Percentiles rank a stretch among this genome's conserved stretches.
phyloP scores from a whole-genome alignment of 306 rosid genomes.

The Medicago arabica region DNA sequence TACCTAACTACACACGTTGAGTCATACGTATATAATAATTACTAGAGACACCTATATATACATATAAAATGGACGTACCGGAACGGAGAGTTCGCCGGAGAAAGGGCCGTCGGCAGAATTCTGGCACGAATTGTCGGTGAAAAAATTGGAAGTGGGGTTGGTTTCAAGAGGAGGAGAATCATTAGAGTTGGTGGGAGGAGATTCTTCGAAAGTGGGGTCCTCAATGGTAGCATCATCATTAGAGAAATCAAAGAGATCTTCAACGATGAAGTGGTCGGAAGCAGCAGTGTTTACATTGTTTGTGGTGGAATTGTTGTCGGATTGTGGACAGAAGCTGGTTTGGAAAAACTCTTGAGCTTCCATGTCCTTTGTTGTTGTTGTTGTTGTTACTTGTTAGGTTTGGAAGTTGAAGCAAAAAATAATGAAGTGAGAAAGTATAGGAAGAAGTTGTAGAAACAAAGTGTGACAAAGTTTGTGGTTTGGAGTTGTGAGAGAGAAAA shows the following conservation, averaged over 20 bases:
- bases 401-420: constrained; percentile 31
- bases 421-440: constrained; percentile 48
- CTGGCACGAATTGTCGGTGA: not conserved
- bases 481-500: constrained; percentile 52
- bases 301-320: not conserved
- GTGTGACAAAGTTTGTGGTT: constrained; percentile 63
- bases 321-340: constrained; percentile 42
- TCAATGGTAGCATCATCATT: constrained; percentile 47
- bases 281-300: constrained; percentile 30
- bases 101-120: constrained; percentile 51
- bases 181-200: constrained; percentile 53
- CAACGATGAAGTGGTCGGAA: constrained; percentile 71
- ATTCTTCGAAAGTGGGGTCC: constrained; percentile 51
- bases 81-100: constrained; percentile 76
- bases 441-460: constrained; percentile 42
- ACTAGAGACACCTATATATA: not conserved
- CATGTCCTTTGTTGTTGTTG: constrained; percentile 40
- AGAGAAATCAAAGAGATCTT: constrained; percentile 88
- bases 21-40: not conserved
- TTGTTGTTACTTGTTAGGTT: not conserved
- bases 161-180: constrained; percentile 63
- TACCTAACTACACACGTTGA: not conserved
- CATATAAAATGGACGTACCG: constrained; percentile 56
- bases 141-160: constrained; percentile 50
- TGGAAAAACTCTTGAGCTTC: constrained; percentile 71